Base-by-base conservation (phyloP, 2,329 filamentous ascomycete genomes). In the Aspergillus piperis region DNA sequence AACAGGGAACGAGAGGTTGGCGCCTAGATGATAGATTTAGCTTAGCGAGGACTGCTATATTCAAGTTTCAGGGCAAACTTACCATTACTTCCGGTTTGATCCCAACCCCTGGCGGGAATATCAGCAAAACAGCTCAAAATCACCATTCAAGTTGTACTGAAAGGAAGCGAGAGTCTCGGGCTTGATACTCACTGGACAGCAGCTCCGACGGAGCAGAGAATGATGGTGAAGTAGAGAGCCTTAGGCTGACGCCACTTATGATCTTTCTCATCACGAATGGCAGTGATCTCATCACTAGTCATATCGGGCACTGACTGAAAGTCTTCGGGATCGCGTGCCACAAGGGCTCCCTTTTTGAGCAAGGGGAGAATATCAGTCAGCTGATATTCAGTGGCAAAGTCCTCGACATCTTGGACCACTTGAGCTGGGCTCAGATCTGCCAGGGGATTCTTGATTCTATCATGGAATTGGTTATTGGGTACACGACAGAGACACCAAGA, bases 141-240 rank as follows among this genome's bases (percentile, higher is more conserved):
- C n/a, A 44, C 8, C 19, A 3, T 44, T 5, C n/a, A 11, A 6
- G 8, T 1, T 21, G 7, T 23, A 8, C 4, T 23, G 38, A 15
- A 8, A 27, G 5, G 5, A 44, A 11, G 41, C 41, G 0, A 19
- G 10, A 8, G 52, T 8, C 21, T 8, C 8, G 25, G 11, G 19
- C 4, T 4, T 19, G 23, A 7, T 13, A 75, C 79, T 61, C 70
- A 76, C 74, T 85, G 82, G 0, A 83, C 79, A 8, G 81, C 81
- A 54, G 82, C 81, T 44, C 79, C 82, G 48, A 84, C 76, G 1
- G 81, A 83, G 66, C 81, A 83, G 15, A 83, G 74, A 42, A 81
- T 77, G 62, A 84, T 81, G 8, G 80, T 82, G 59, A 80, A 77
- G 67, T 83, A 84, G 7, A 84, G 73, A 13, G 76, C 62, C 49